Evolutionary conservation across 2,329 filamentous ascomycete genomes (phyloP).

Genomic region (Elsinoe australis): DNA sequence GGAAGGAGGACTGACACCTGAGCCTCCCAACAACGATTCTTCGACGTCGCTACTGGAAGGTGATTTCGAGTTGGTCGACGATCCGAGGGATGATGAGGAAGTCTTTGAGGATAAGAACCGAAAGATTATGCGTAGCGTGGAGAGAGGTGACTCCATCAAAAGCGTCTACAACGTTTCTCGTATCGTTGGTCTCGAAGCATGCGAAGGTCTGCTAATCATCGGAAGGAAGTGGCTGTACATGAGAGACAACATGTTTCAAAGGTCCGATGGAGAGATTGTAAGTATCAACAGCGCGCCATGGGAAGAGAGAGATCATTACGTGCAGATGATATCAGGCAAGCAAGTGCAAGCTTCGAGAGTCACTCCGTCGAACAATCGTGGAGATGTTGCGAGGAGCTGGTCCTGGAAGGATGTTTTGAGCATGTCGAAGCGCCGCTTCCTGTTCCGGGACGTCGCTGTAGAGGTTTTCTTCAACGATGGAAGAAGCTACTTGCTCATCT

Average conservation of each 20-base stretch:
- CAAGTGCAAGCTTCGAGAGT: slow-evolving; percentile 45
- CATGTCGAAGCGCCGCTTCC: slow-evolving; percentile 87
- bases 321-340: slow-evolving; percentile 83
- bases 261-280: slow-evolving; percentile 90
- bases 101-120: slow-evolving; percentile 96
- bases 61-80: slow-evolving; percentile 92
- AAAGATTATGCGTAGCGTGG: slow-evolving; percentile 90
- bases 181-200: slow-evolving; percentile 86
- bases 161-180: slow-evolving; percentile 92
- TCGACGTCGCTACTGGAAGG: slow-evolving; percentile 57
- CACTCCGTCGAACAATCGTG: slow-evolving; percentile 28
- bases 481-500: slow-evolving; percentile 84
- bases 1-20: not conserved
- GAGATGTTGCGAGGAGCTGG: slow-evolving; percentile 85
- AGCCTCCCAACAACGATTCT: slow-evolving; percentile 38
- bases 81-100: slow-evolving; percentile 76
- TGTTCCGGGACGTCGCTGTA: slow-evolving; percentile 93
- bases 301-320: slow-evolving; percentile 90
- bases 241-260: slow-evolving; percentile 93
- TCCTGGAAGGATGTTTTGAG: slow-evolving; percentile 91
- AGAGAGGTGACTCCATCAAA: slow-evolving; percentile 85
- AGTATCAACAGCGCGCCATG: slow-evolving; percentile 88
- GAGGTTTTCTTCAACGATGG: slow-evolving; percentile 97
- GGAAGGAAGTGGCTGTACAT: slow-evolving; percentile 90
- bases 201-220: slow-evolving; percentile 85